These are phyloP conservation scores for Rauvolfia tetraphylla DNA, from an alignment of 257 asterid species.

Conservation along the genomic window DNA sequence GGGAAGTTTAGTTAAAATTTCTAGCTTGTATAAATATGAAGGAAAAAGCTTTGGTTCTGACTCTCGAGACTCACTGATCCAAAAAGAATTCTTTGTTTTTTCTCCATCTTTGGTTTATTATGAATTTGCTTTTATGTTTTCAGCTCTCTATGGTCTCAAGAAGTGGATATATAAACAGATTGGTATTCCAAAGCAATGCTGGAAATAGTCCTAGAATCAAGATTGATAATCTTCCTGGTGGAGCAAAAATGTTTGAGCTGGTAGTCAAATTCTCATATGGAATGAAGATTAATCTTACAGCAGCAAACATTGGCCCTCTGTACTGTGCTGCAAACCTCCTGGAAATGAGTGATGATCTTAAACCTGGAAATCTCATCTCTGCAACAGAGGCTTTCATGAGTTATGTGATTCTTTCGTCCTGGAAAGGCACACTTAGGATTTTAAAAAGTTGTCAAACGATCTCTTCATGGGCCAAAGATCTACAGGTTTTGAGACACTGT, in stretches of 20 bases:
- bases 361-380: slow-evolving; percentile 26
- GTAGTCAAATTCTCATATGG: slow-evolving; percentile 35
- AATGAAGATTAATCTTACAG: slow-evolving; percentile 27
- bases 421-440: slow-evolving; percentile 32
- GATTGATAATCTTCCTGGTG: slow-evolving; percentile 31
- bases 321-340: slow-evolving; percentile 33
- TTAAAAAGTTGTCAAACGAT: slow-evolving; percentile 32
- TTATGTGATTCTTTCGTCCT: slow-evolving; percentile 24
- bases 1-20: too few relatives aligned
- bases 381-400: slow-evolving; percentile 28
- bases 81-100: neutral
- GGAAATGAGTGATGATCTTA: slow-evolving; percentile 31
- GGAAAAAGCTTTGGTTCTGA: neutral
- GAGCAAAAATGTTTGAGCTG: slow-evolving; percentile 26
- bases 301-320: slow-evolving; percentile 28
- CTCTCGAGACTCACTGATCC: neutral
- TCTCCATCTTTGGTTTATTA: neutral
- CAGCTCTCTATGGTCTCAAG: slow-evolving; percentile 30
- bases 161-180: slow-evolving; percentile 30
- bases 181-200: slow-evolving; percentile 16
- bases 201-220: slow-evolving; percentile 10
- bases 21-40: too few relatives aligned
- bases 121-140: neutral
- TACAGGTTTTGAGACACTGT: slow-evolving; percentile 20
- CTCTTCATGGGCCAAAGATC: slow-evolving; percentile 22